Evolutionary conservation across 495 filamentous ascomycete genomes (phyloP).

Genomic region (Neurospora terricola): DNA sequence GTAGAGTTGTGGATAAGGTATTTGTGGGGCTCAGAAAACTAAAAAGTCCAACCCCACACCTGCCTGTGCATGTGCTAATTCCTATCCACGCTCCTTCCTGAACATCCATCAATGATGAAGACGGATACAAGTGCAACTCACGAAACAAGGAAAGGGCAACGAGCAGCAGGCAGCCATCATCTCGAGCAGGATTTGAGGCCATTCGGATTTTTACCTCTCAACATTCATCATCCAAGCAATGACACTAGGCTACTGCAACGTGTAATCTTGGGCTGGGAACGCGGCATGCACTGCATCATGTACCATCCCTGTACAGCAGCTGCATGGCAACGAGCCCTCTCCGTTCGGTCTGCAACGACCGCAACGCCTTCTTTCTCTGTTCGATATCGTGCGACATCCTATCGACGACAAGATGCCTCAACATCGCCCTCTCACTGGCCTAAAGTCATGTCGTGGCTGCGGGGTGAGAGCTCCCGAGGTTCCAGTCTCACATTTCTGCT

Average conservation of each 20-base stretch:
- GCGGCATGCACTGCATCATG: neutral
- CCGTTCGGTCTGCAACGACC: neutral
- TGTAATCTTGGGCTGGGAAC: neutral
- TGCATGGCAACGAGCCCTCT: conserved; percentile 3
- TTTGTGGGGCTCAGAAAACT: neutral
- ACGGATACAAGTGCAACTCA: neutral
- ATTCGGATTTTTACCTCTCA: neutral
- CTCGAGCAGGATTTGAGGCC: neutral
- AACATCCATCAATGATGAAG: neutral
- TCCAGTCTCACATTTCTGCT: neutral
- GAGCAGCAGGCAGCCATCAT: neutral
- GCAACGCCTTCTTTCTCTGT: neutral
- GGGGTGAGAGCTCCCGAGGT: neutral
- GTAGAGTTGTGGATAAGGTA: neutral
- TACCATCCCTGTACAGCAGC: neutral
- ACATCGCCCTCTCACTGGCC: neutral
- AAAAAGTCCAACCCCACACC: neutral
- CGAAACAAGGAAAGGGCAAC: neutral
- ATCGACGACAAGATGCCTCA: neutral
- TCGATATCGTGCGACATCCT: neutral
- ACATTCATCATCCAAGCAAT: neutral
- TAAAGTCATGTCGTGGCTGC: neutral
- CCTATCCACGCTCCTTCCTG: neutral
- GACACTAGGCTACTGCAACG: neutral
- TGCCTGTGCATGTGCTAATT: neutral